Evolutionary conservation across 768 basidiomycete species (phyloP), one percentile per base, ranked within the genome.

Genomic region (Termitomyces heimii): DNA sequence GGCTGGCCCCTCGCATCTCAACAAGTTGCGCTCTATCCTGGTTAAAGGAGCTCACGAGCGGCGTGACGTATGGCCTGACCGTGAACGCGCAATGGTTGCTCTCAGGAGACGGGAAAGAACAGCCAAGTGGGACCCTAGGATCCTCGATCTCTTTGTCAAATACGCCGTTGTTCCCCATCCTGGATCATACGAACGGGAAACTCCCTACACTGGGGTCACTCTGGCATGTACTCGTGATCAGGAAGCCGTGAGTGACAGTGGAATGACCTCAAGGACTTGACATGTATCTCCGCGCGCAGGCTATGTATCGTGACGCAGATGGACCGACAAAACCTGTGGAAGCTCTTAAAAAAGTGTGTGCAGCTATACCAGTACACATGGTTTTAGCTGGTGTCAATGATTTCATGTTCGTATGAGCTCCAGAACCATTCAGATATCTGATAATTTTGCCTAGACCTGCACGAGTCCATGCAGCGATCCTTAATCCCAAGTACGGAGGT

Each of bases 221-320:
- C 68, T 87, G 3, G 80, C 81, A 7, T 88, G 86, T 61, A 79
- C 77, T 0, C 77, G 79, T 22, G 76, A 84, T 43, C 83, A 88
- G 65, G 86, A 89, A 71, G 77, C 74, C 49, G 85, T 86, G 60
- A 56, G 80, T 70, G 7, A 44, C 14, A 18, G n/a, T 12, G 6
- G 6, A 37, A 18, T 46, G 29, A 12, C 29, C 10, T 20, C 5
- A 5, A 8, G 37, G 51, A n/a, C n/a, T 14, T 47, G 3, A 40
- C 4, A 48, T 2, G 8, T 18, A 12, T 14, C 31, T 10, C 28
- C n/a, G 16, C 7, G 85, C n/a, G 16, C 7, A 86, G 85, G 78
- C 77, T 1, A 88, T 88, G 85, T 88, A 87, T 62, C 67, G 73
- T 40, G 86, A 88, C 55, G 66, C 68, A 26, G 77, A 81, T 5